Conservation (phyloP, 352 stramenopile genomes). For the Globisporangium okanoganense region DNA sequence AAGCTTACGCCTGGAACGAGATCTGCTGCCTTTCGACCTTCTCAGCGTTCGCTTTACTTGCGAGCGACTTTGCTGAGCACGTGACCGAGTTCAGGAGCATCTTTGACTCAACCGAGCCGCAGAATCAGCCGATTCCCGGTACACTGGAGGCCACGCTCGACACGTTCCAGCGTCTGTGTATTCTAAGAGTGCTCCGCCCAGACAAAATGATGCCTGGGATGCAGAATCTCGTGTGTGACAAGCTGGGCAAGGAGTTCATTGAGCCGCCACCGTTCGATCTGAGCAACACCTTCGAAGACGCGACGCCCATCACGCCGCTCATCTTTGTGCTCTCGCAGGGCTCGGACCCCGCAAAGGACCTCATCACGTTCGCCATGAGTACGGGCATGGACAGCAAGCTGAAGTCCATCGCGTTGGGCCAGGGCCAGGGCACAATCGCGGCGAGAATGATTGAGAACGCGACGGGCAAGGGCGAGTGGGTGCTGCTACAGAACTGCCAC, state of each 20-base stretch:
- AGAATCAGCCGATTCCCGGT: slow-evolving; percentile 70
- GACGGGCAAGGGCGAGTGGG: slow-evolving; percentile 90
- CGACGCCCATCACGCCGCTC: slow-evolving; percentile 85
- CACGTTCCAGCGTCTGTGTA: slow-evolving; percentile 79
- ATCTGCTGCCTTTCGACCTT: slow-evolving; percentile 72
- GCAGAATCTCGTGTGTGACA: slow-evolving; percentile 83
- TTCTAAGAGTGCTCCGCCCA: slow-evolving; percentile 71
- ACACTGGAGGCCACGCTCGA: slow-evolving; percentile 58
- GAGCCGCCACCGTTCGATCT: slow-evolving; percentile 91
- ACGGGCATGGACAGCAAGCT: slow-evolving; percentile 89
- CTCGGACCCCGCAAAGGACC: slow-evolving; percentile 92
- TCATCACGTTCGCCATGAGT: slow-evolving; percentile 87
- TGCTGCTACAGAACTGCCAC: slow-evolving; percentile 94
- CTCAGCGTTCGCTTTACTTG: slow-evolving; percentile 54
- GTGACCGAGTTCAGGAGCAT: slow-evolving; percentile 56
- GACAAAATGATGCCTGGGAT: slow-evolving; percentile 89
- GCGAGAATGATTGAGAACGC: slow-evolving; percentile 90
- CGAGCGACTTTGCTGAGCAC: slow-evolving; percentile 45
- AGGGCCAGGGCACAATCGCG: slow-evolving; percentile 90
- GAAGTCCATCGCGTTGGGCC: slow-evolving; percentile 91
- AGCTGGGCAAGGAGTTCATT: slow-evolving; percentile 88
- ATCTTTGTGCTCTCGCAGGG: slow-evolving; percentile 94
- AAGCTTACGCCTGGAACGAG: slow-evolving; percentile 76
- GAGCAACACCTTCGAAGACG: slow-evolving; percentile 88
- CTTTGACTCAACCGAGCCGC: slow-evolving; percentile 79